phyloP scores from a whole-genome alignment of 2,329 filamentous ascomycete species.

The Pyrenochaeta sp. region DNA sequence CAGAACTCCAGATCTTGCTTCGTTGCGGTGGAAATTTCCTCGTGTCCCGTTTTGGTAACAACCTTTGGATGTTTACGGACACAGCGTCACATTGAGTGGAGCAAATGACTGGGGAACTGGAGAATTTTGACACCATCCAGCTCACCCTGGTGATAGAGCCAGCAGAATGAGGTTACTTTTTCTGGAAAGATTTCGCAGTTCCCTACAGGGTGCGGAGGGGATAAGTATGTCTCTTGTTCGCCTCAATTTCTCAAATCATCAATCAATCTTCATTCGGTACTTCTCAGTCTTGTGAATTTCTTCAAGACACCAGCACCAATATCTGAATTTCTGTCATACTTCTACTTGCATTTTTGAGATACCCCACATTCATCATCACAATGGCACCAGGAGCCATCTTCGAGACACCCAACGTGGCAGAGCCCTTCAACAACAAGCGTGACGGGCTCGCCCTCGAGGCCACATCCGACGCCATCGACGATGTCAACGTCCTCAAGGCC shows the following conservation, averaged over 20 bases:
- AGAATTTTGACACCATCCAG: conserved; percentile 23
- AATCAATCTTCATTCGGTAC: conserved; percentile 8
- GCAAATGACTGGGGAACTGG: conserved; percentile 21
- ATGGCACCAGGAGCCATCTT: conserved; percentile 57
- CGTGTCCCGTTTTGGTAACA: conserved; percentile 12
- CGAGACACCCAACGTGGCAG: conserved; percentile 52
- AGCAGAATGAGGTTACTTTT: conserved; percentile 5
- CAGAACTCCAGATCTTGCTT: conserved; percentile 25
- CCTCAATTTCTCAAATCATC: conserved; percentile 5
- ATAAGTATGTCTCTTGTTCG: conserved; percentile 31
- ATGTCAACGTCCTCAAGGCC: conserved; percentile 67
- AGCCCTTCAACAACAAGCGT: conserved; percentile 57
- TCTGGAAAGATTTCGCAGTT: conserved; percentile 13
- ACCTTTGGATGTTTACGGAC: conserved; percentile 18
- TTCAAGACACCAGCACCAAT: conserved; percentile 5
- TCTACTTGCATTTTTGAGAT: conserved; percentile 19
- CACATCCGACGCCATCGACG: conserved; percentile 66
- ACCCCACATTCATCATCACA: conserved; percentile 27
- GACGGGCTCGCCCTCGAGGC: conserved; percentile 66
- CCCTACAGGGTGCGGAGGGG: conserved; percentile 13
- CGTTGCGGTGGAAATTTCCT: conserved; percentile 41
- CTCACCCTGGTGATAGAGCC: conserved; percentile 31
- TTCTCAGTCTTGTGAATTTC: conserved; percentile 1
- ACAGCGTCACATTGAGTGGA: conserved; percentile 23
- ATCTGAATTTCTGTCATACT: neutral